These are phyloP conservation scores for Tolypocladium inflatum DNA, from an alignment of 2,329 filamentous ascomycete species.

Conservation along the genomic window DNA sequence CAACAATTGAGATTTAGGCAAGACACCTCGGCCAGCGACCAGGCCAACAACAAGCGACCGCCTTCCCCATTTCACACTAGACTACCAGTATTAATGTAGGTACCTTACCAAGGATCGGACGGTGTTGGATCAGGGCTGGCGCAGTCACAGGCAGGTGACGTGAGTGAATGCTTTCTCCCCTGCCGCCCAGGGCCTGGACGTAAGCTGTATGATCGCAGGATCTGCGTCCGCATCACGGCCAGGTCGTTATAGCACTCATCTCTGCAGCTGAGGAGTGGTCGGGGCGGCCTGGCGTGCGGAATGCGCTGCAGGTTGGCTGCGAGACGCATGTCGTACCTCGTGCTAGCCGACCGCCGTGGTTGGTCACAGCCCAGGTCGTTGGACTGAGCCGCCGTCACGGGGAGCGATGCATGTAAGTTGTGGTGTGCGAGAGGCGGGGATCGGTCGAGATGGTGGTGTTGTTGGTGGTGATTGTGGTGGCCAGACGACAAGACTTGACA, in stretches of 20 bases:
- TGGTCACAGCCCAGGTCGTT: background rate
- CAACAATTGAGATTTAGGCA: background rate
- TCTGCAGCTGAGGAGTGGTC: background rate
- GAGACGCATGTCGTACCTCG: background rate
- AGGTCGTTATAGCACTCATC: background rate
- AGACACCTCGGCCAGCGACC: background rate
- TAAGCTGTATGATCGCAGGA: background rate
- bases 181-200: background rate
- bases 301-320: background rate
- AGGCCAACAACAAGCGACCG: background rate
- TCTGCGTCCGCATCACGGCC: background rate
- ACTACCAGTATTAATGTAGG: background rate
- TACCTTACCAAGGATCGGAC: background rate
- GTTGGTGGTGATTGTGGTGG: background rate
- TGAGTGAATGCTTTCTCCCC: background rate
- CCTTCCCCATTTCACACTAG: background rate
- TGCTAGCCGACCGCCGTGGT: background rate
- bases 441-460: background rate
- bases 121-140: background rate
- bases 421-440: background rate
- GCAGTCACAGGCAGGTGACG: background rate
- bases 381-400: conserved; percentile 1
- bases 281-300: background rate
- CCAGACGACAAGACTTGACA: background rate
- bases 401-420: background rate